These are phyloP conservation scores for Carpinus viminea DNA, from an alignment of 306 rosid species.

Conservation along the genomic window DNA sequence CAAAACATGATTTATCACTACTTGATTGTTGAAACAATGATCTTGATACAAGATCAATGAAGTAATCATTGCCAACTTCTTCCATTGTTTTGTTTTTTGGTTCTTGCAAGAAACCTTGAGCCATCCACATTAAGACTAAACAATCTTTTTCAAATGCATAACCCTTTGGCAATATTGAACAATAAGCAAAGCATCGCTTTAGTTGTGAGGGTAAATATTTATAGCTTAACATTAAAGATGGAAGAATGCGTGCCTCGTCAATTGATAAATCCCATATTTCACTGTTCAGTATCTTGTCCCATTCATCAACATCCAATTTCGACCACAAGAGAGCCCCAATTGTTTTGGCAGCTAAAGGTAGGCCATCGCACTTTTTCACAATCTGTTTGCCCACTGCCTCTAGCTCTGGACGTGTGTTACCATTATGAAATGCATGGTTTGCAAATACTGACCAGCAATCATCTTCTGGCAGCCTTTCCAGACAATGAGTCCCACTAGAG, in stretches of 20 bases:
- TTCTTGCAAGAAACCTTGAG: conserved; percentile 30
- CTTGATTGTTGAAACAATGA: conserved; percentile 38
- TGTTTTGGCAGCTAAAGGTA: conserved; percentile 25
- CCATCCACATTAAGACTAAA: conserved; percentile 47
- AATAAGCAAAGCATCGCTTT: conserved; percentile 19
- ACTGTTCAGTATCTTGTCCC: conserved; percentile 8
- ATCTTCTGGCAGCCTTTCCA: conserved; percentile 7
- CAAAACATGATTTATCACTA: not conserved
- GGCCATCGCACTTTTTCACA: conserved; percentile 24
- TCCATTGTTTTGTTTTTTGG: not conserved
- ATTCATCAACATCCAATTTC: conserved; percentile 5
- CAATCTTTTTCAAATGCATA: conserved; percentile 13
- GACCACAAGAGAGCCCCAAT: conserved; percentile 25
- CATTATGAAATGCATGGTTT: conserved; percentile 21
- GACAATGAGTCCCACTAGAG: not conserved
- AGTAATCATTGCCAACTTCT: conserved; percentile 34
- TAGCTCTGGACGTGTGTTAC: conserved; percentile 1
- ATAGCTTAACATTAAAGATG: conserved; percentile 21
- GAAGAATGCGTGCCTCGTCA: not conserved
- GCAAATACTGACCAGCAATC: conserved; percentile 30
- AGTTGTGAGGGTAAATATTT: not conserved
- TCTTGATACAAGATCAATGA: conserved; percentile 30
- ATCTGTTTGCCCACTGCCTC: conserved; percentile 12
- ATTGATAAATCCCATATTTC: conserved; percentile 26
- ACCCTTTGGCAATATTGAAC: conserved; percentile 33